A percentile compares a stretch with the other conserved stretches of the same genome.
Evolutionary conservation across 495 filamentous ascomycete genomes (phyloP).

Genomic region (Evernia prunastri): DNA sequence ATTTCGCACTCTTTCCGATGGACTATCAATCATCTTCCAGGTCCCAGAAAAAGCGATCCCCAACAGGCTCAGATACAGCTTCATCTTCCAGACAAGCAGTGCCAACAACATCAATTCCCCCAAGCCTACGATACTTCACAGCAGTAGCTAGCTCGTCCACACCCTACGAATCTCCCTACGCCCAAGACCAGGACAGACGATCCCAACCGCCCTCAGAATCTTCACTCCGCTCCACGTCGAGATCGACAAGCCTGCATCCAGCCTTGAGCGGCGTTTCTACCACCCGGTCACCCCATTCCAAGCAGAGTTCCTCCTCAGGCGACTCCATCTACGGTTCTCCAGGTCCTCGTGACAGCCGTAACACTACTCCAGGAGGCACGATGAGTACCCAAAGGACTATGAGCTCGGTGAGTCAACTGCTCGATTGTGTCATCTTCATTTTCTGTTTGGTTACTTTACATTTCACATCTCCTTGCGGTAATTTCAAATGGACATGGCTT

Average conservation of each 20-base stretch:
- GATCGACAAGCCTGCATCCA: slow-evolving; percentile 10
- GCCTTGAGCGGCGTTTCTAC: not conserved
- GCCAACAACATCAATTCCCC: slow-evolving; percentile 7
- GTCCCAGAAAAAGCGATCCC: slow-evolving; percentile 13
- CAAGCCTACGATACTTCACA: slow-evolving; percentile 19
- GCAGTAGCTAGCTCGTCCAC: slow-evolving; percentile 13
- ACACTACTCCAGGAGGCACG: slow-evolving; percentile 16
- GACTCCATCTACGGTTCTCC: slow-evolving; percentile 24
- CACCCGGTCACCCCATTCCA: not conserved
- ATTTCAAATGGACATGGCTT: not conserved
- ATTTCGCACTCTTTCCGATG: slow-evolving; percentile 16
- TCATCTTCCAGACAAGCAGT: slow-evolving; percentile 8
- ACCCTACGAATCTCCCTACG: slow-evolving; percentile 27
- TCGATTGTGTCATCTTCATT: slow-evolving; percentile 13
- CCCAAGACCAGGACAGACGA: slow-evolving; percentile 15
- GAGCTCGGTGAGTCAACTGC: slow-evolving; percentile 24
- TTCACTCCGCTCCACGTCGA: slow-evolving; percentile 15
- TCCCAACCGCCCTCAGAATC: not conserved
- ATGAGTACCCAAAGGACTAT: slow-evolving; percentile 24
- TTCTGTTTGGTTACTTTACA: not conserved
- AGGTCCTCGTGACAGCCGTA: slow-evolving; percentile 6
- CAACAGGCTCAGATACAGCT: slow-evolving; percentile 8
- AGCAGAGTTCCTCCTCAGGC: slow-evolving; percentile 10
- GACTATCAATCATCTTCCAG: slow-evolving; percentile 18
- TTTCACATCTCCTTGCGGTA: not conserved